These are phyloP conservation scores for Diaporthe nobilis DNA, from an alignment of 2,329 filamentous ascomycete species.

Conservation along the genomic window DNA sequence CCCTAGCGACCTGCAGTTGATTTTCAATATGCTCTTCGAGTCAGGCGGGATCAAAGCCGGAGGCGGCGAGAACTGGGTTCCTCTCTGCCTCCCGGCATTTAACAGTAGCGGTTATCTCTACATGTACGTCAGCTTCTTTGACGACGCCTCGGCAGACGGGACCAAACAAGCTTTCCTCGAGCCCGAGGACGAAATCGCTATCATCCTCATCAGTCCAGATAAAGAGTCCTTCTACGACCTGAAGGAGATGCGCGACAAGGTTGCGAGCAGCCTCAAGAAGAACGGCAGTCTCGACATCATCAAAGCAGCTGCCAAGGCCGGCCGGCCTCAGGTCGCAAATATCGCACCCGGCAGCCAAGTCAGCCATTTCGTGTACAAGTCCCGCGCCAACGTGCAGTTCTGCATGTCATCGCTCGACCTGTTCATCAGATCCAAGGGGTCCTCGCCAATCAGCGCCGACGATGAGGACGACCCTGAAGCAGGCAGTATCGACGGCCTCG, in stretches of 20 bases:
- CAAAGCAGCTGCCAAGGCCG: conserved; percentile 76
- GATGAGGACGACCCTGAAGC: not conserved
- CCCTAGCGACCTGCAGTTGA: conserved; percentile 93
- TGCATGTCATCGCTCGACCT: conserved; percentile 87
- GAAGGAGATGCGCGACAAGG: conserved; percentile 77
- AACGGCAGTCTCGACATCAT: conserved; percentile 84
- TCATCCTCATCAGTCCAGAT: conserved; percentile 92
- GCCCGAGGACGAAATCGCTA: conserved; percentile 84
- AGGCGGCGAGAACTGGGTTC: conserved; percentile 96
- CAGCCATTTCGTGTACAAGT: conserved; percentile 97
- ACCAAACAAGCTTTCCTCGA: conserved; percentile 69
- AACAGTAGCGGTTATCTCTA: conserved; percentile 97
- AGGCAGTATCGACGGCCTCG: conserved; percentile 53
- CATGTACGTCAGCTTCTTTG: conserved; percentile 98
- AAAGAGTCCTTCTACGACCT: conserved; percentile 95
- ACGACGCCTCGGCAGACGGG: conserved; percentile 63
- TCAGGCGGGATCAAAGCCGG: conserved; percentile 92
- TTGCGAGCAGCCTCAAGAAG: conserved; percentile 78
- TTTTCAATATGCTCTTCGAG: conserved; percentile 99
- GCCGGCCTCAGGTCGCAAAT: conserved; percentile 79
- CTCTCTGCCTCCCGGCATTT: conserved; percentile 94
- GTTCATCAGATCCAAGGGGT: conserved; percentile 63
- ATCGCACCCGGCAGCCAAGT: conserved; percentile 85
- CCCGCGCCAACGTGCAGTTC: conserved; percentile 94
- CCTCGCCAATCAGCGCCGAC: conserved; percentile 39